phyloP scores from a whole-genome alignment of 257 asterid species.

The Henckelia pumila region DNA sequence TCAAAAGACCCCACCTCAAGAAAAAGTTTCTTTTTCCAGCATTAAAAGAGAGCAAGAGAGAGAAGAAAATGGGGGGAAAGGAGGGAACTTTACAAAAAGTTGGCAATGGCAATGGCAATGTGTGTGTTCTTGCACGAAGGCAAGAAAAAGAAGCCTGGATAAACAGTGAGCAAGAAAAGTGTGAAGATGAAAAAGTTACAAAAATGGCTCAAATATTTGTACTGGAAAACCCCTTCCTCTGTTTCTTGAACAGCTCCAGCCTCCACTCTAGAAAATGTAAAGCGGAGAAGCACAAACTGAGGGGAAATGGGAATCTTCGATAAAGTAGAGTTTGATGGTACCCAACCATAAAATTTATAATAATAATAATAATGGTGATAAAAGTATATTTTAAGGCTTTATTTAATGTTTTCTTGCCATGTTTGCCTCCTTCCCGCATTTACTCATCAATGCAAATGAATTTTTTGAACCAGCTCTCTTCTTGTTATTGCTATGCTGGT shows the following conservation, averaged over 20 bases:
- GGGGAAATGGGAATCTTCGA: constrained; percentile 33
- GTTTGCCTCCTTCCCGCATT: constrained; percentile 26
- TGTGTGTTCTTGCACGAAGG: constrained; percentile 27
- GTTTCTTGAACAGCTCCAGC: background rate
- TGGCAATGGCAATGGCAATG: constrained; percentile 3
- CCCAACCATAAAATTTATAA: no score
- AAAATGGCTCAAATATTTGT: constrained; percentile 25
- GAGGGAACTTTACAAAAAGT: constrained; percentile 21
- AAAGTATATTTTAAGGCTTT: constrained; percentile 23
- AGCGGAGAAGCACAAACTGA: constrained; percentile 15
- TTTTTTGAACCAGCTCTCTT: background rate
- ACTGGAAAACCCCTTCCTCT: background rate
- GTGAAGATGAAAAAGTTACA: constrained; percentile 16
- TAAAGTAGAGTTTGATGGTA: background rate
- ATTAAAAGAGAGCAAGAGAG: constrained; percentile 9
- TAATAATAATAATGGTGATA: no score
- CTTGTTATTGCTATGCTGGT: constrained; percentile 14
- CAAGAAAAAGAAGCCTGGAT: constrained; percentile 17
- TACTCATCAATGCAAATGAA: constrained; percentile 30
- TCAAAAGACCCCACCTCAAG: constrained; percentile 38
- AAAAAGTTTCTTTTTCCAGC: constrained; percentile 19
- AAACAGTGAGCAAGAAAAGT: background rate
- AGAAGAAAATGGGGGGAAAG: constrained; percentile 9
- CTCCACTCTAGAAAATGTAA: constrained; percentile 17
- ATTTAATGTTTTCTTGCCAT: constrained; percentile 21